phyloP scores from a whole-genome alignment of 2,329 filamentous ascomycete species.

The Gaeumannomyces sp. region DNA sequence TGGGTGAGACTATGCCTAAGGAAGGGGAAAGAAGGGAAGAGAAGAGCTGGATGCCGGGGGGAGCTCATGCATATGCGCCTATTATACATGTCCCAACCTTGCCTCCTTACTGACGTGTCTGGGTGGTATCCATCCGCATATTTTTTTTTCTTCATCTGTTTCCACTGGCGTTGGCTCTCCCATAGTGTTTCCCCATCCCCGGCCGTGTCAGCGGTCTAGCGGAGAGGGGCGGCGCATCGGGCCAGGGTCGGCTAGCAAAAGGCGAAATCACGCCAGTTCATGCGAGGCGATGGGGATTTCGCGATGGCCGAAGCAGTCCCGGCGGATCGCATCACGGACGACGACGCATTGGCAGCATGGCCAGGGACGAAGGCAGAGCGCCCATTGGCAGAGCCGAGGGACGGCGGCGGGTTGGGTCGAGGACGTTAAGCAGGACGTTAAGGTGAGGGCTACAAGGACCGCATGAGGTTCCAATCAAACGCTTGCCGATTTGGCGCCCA shows the following conservation, averaged over 20 bases:
- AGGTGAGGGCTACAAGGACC: neutral
- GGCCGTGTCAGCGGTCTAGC: neutral
- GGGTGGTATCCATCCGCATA: neutral
- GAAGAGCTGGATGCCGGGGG: neutral
- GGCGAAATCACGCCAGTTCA: neutral
- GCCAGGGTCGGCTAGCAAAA: neutral
- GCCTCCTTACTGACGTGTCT: neutral
- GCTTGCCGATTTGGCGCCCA: neutral
- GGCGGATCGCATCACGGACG: neutral
- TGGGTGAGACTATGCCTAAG: neutral
- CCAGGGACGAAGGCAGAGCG: too few species aligned
- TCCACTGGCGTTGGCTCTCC: neutral
- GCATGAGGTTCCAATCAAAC: conserved; percentile 2
- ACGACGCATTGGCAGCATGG: neutral
- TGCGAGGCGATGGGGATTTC: neutral
- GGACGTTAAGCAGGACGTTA: neutral
- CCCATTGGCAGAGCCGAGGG: too few species aligned
- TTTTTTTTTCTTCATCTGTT: neutral
- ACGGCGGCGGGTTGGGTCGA: neutral
- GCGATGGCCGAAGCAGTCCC: neutral
- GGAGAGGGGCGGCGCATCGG: too few species aligned
- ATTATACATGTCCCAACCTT: neutral
- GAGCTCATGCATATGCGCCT: neutral
- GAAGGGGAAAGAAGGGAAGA: neutral
- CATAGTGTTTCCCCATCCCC: neutral